Base-by-base conservation (phyloP, 176 grass and related monocot genomes). In the Carex littledalei region DNA sequence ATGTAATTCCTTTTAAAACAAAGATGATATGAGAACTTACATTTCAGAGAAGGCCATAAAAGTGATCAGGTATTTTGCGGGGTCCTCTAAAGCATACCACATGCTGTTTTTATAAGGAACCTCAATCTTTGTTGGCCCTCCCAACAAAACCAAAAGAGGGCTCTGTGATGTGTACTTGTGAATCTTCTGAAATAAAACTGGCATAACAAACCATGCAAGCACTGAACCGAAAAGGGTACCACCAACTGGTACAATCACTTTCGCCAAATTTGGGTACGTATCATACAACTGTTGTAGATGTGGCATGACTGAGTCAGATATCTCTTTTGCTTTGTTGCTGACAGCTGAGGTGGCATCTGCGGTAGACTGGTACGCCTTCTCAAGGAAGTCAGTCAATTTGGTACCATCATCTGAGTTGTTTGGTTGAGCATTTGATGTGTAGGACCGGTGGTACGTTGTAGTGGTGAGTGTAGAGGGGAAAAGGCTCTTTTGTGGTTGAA, bases 21-120 rank as follows among this genome's bases (percentile, higher is more conserved):
- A 75, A 52, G 41, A 75, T 14, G 43, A 50, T 55, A 55, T 45
- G 76, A 66, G 85, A 63, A 64, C 93, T 87, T 47, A 98, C 95
- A 98, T 89, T 63, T 98, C 83, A 89, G 93, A 93, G 86, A 98
- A 98, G 86, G 96, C 96, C 89, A 94, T 86, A 86, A 98, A 98
- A 63, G 93, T 94, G 83, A 98, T 86, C n/a, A 98, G 81, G 75
- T 98, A 95, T 94, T 92, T 98, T 7, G 96, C 78, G 81, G 96
- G 96, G 87, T 95, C 91, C 87, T 98, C 96, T 66, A 98, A 81
- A 82, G 93, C 89, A 90, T 81, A 85, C 93, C 96, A 98, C 59
- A 98, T 56, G 78, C 93, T 95, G 58, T 94, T 90, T 84, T 93
- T 76, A 86, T 98, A 98, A 2, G 91, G 78, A 88, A 86, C 59